phyloP scores from a whole-genome alignment of 2,329 filamentous ascomycete species.

The Fusarium penzigii region DNA sequence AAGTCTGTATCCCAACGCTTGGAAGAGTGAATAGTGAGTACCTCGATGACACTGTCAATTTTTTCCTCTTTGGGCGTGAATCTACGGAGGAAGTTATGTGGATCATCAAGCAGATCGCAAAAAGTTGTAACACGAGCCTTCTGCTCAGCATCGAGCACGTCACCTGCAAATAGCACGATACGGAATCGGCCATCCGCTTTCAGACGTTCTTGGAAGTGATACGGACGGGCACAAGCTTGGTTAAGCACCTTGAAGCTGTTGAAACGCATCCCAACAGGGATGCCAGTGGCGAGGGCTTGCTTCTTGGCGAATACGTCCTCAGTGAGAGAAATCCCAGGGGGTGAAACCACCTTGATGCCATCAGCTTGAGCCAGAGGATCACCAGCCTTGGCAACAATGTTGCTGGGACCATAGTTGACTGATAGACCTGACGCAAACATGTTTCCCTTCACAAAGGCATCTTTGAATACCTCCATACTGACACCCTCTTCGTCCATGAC shows the following conservation, averaged over 20 bases:
- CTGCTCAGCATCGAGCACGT: constrained; percentile 48
- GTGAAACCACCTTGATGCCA: constrained; percentile 1
- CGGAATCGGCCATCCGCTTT: constrained; percentile 59
- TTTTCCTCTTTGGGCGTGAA: constrained; percentile 23
- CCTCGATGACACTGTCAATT: constrained; percentile 51
- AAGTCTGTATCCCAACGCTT: constrained; percentile 50
- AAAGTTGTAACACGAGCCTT: too few relatives aligned
- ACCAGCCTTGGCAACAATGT: constrained; percentile 16
- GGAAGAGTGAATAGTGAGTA: constrained; percentile 61
- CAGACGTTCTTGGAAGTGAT: constrained; percentile 59
- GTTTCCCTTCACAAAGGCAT: constrained; percentile 60
- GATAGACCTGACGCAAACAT: constrained; percentile 26
- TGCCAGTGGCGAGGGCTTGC: constrained; percentile 37
- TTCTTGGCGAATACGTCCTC: constrained; percentile 4
- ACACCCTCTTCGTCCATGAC: constrained; percentile 63
- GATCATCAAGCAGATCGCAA: constrained; percentile 39
- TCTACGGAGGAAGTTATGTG: constrained; percentile 45
- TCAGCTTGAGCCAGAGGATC: background rate
- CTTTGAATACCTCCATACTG: constrained; percentile 62
- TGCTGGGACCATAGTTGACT: constrained; percentile 19
- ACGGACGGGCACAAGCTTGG: constrained; percentile 56
- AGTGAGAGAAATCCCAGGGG: background rate
- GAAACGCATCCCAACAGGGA: constrained; percentile 57
- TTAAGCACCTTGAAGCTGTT: constrained; percentile 60
- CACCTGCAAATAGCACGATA: constrained; percentile 62